Base-by-base conservation (phyloP, 208 protist species). In the Trypanosoma melophagium region DNA sequence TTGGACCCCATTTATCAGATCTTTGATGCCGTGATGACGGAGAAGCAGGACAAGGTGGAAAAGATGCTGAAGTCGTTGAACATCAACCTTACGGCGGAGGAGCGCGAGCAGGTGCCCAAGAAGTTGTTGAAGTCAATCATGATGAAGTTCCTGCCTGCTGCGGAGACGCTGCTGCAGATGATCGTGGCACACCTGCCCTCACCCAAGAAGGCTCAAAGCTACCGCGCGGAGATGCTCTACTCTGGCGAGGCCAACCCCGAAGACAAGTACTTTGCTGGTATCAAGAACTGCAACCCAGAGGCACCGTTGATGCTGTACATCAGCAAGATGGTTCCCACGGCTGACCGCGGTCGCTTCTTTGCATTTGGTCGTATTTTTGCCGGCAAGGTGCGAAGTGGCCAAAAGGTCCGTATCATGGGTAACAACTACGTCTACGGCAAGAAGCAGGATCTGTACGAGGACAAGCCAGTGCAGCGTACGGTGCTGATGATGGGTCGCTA, bases 281-380 rank as follows among this genome's bases (percentile, higher is more conserved):
- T 99, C 64, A 73, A 79, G 28, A 87, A 97, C 41, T 99, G 98
- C 80, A 77, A 91, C 77, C 92, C 93, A 41, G 89, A 95, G 0
- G 98, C 93, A 42, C 97, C 98, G 31, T 82, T 99, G 19, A 97
- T 99, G 84, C 77, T 99, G 80, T 99, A 99, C 90, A 93, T 99
- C 67, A 99, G 97, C 76, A 99, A 99, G 97, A 99, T 99, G 98
- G 96, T 99, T 59, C 99, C 99, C 45, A 97, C 98, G 21, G 77
- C 85, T 50, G 98, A 99, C 85, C 97, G 97, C 69, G 95, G 97
- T 19, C 81, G 84, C 68, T 88, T 87, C 79, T 84, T 90, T 72
- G 80, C 84, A 22, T 87, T 90, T 53, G 84, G 84, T 54, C 84
- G 84, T 76, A 85, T 90, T 69, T 90, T 90, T 69, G 28, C 84